Conservation (phyloP, 2,329 filamentous ascomycete species). For the Eutypa lata region DNA sequence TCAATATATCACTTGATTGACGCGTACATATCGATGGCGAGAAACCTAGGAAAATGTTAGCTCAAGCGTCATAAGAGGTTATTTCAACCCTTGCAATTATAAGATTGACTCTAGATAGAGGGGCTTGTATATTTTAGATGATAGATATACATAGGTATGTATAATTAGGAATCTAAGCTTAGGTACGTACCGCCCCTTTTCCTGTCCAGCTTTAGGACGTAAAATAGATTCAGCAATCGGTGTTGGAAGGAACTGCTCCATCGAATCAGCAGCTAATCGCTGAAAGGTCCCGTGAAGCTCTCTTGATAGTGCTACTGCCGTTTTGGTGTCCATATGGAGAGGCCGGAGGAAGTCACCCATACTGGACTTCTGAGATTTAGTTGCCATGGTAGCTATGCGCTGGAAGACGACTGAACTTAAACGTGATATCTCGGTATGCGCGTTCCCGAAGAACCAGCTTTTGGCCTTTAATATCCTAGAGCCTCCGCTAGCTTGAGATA, state of each 20-base stretch:
- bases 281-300: constrained; percentile 46
- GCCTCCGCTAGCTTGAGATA: too few relatives aligned
- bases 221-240: constrained; percentile 60
- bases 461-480: too few relatives aligned
- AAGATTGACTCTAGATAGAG: neutral
- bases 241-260: constrained; percentile 57
- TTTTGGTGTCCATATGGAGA: constrained; percentile 44
- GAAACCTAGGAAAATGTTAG: constrained; percentile 42
- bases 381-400: neutral
- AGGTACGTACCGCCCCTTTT: constrained; percentile 47
- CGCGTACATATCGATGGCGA: constrained; percentile 64
- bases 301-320: constrained; percentile 43
- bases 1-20: constrained; percentile 2
- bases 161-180: neutral
- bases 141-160: too few relatives aligned
- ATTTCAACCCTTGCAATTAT: neutral
- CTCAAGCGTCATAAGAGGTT: constrained; percentile 8
- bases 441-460: neutral
- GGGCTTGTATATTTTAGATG: too few relatives aligned
- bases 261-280: constrained; percentile 48
- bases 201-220: constrained; percentile 40
- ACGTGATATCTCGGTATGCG: neutral
- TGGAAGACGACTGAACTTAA: neutral
- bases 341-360: constrained; percentile 48
- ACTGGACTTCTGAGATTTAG: constrained; percentile 12